A percentile compares a stretch with the other conserved stretches of the same genome.
Conservation (phyloP, 2,329 filamentous ascomycete species). For the Fusarium luffae region DNA sequence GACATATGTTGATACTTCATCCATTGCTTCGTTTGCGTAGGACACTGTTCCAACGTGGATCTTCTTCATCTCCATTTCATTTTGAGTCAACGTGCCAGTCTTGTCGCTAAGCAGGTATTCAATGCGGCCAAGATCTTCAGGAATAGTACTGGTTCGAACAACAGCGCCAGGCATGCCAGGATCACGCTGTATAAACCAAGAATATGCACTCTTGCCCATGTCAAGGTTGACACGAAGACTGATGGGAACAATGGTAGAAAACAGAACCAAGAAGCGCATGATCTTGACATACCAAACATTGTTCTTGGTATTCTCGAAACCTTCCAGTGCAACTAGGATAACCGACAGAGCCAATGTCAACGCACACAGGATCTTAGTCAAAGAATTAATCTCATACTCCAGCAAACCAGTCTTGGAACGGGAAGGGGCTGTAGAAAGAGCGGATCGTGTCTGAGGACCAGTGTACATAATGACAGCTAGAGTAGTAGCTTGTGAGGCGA, state of each 20-base stretch:
- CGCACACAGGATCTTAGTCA: conserved; percentile 95
- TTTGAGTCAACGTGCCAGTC: conserved; percentile 97
- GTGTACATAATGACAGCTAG: conserved; percentile 94
- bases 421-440: conserved; percentile 90
- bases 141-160: conserved; percentile 96
- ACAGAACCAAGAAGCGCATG: conserved; percentile 96
- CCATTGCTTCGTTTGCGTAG: conserved; percentile 98
- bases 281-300: conserved; percentile 94
- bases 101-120: conserved; percentile 98
- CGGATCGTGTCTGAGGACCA: conserved; percentile 91
- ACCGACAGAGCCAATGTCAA: conserved; percentile 89
- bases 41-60: conserved; percentile 98
- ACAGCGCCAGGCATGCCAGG: conserved; percentile 90
- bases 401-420: conserved; percentile 93
- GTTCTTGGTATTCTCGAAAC: conserved; percentile 75
- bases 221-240: conserved; percentile 96
- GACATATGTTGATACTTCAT: conserved; percentile 90
- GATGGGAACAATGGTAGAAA: conserved; percentile 99
- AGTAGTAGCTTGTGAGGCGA: conserved; percentile 90
- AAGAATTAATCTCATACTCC: conserved; percentile 95
- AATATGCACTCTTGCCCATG: conserved; percentile 96
- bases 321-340: conserved; percentile 86
- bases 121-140: conserved; percentile 93
- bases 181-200: conserved; percentile 93
- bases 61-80: conserved; percentile 99